Conservation (phyloP, 345 rosid species). For the Eucalyptus sideroxylon region DNA sequence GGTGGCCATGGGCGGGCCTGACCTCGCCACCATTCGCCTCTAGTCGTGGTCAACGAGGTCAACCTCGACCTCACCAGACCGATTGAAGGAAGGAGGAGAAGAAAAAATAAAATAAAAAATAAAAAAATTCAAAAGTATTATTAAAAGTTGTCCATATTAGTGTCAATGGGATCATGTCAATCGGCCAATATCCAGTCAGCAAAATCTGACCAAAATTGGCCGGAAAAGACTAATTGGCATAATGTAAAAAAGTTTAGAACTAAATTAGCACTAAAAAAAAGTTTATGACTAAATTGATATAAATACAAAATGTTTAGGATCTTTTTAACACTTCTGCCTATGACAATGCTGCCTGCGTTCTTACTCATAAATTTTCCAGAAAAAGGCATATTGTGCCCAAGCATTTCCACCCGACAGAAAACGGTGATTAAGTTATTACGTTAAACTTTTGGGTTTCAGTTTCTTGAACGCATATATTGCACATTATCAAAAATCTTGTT, state of each 20-base stretch:
- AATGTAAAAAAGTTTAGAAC: fast-evolving
- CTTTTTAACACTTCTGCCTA: no score
- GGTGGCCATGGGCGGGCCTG: no score
- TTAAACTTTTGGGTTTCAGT: not conserved
- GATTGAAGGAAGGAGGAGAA: no score
- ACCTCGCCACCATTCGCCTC: no score
- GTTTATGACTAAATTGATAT: no score
- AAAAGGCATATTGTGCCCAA: not conserved
- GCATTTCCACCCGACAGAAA: not conserved
- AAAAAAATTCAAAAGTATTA: fast-evolving
- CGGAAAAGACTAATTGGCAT: fast-evolving
- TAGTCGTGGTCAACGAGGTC: fast-evolving
- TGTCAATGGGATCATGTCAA: fast-evolving
- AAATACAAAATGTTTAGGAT: no score
- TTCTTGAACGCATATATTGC: not conserved
- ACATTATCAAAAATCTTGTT: not conserved
- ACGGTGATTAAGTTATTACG: no score
- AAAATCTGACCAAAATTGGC: fast-evolving
- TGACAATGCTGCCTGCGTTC: not conserved
- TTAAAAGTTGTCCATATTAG: fast-evolving
- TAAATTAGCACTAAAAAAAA: no score
- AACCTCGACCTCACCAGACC: fast-evolving
- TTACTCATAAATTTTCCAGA: not conserved
- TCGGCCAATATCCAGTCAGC: fast-evolving
- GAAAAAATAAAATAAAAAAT: fast-evolving